Base-by-base conservation (phyloP, 2,329 filamentous ascomycete species). In the Cryphonectria radicalis region DNA sequence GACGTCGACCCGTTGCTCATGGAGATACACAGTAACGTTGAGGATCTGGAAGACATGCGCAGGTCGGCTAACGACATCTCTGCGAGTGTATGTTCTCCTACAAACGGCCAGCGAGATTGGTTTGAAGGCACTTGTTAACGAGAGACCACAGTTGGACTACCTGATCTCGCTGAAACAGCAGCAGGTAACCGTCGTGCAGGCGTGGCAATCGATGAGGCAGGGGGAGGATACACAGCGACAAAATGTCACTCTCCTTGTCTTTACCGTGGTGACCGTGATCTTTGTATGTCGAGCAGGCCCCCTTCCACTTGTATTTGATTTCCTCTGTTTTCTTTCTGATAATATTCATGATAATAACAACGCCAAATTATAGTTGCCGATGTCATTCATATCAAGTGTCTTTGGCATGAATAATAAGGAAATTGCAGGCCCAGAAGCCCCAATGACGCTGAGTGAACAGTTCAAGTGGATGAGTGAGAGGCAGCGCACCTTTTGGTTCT, bases 221-320 rank as follows among this genome's bases (percentile, higher is more conserved):
- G 80, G 79, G 0, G 78, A 82, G 0, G 80, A 84, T 64, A 81
- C 79, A 0, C 79, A 82, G 7, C 79, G 77, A 11, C 83, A 86
- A 71, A 82, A 83, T 0, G 77, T 80, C 0, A 80, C 82, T 1
- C 82, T 86, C 66, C 82, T 86, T 79, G 76, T 82, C 1, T 85
- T 86, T 69, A 85, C 84, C 0, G 73, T 85, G 2, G 81, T 85
- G 0, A 85, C 84, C 0, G 84, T 85, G 57, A 74, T 85, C 37
- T 85, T 86, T 68, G 82, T 84, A 73, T 75, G 82, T 74, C 13
- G 14, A 69, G 2, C 11, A 17, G 17, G n/a, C 0, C 1, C 7
- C 32, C 35, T 14, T 4, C 22, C 25, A 11, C 6, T 13, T 4
- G 22, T 7, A 2, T 19, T 17, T 13, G 40, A 6, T 17, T 53